Evolutionary conservation across 2,329 filamentous ascomycete species (phyloP), one percentile per base, ranked within the genome.

Genomic region (Epichloe gansuensis): DNA sequence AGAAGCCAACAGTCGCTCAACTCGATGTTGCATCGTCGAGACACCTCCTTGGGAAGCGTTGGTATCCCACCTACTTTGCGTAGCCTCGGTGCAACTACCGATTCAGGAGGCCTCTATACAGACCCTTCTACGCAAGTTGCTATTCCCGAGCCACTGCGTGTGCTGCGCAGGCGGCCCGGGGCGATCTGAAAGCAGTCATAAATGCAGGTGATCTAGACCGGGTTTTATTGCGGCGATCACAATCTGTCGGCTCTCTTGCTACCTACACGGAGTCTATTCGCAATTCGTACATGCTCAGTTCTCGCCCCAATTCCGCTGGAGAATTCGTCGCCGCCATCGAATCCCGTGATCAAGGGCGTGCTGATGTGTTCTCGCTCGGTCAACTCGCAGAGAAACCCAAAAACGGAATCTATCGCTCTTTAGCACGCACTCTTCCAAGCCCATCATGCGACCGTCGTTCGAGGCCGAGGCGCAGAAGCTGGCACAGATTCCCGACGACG

Each of bases 381-480:
- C 76, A 76, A 51, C 68, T 83, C 52, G 74, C 80, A 2, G 77
- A 79, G 52, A 70, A 72, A 54, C 66, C 71, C 11, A 65, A 69
- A 75, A 76, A 55, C 67, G 65, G 7, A 65, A 70, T 13, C 57
- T 78, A 31, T 83, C 81, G 0, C 63, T 83, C 2, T 79, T 82
- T 56, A 83, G 78, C 59, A 81, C 80, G 0, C 75, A 79, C 56
- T 82, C 80, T 4, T 82, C 80, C 2, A 80, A 81, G 57, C 80
- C 80, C 0, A 69, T 74, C 2, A 81, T 83, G 78, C 76, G 80
- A 4, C 78, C 81, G 1, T 96, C 91, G 0, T 96, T 97, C 60
- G 89, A 97, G 66, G 85, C 80, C 3, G 90, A 95, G 61, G 88
- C 94, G 1, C 83, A 91, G 54, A 88, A 88, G 60, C 80, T 98